phyloP scores from a whole-genome alignment of 1,284 basidiomycete species.

The Lentinus polychrous region DNA sequence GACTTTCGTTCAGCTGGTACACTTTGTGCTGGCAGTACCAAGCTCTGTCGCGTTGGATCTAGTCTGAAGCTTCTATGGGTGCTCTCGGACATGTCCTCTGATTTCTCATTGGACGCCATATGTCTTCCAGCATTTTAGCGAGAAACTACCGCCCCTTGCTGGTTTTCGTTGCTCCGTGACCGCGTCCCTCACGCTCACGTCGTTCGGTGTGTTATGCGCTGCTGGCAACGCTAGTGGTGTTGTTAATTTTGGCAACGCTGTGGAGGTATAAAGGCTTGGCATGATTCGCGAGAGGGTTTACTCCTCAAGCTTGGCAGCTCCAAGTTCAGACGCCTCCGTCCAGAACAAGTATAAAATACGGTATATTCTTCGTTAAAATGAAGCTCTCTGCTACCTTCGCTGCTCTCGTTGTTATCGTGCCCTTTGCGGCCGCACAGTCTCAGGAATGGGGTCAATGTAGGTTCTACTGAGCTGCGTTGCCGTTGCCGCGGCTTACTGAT shows the following conservation, averaged over 20 bases:
- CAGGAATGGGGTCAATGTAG: constrained; percentile 29
- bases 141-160: neutral
- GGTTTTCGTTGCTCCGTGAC: neutral
- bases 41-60: no score
- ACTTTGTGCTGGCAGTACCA: no score
- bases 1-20: neutral
- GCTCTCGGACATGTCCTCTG: neutral
- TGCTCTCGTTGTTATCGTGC: constrained; percentile 21
- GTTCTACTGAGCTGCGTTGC: constrained; percentile 6
- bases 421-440: constrained; percentile 25
- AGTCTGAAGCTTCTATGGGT: neutral
- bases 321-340: neutral
- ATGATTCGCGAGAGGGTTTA: neutral
- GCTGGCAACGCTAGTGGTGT: neutral
- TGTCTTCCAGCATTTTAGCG: neutral
- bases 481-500: neutral
- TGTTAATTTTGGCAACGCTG: neutral
- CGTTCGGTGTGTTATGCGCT: no score
- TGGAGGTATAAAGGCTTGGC: neutral
- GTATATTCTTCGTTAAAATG: constrained; percentile 14
- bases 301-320: no score
- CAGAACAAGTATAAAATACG: neutral
- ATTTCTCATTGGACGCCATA: neutral
- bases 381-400: constrained; percentile 23
- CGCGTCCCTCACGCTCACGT: no score